These are phyloP conservation scores for Stylosanthes scabra DNA, from an alignment of 331 rosid species.

Conservation along the genomic window DNA sequence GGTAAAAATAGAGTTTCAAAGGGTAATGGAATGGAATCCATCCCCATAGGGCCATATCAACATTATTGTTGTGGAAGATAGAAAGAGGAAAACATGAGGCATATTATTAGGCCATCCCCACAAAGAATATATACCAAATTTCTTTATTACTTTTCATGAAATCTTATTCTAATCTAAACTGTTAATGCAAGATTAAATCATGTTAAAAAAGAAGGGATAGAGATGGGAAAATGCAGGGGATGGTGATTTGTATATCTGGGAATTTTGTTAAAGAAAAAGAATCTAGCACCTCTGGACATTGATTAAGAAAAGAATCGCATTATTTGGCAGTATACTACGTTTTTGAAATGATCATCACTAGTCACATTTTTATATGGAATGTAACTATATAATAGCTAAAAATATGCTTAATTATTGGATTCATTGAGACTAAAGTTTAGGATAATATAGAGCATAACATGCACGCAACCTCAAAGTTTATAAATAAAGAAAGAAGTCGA, in stretches of 20 bases:
- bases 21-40: neutral
- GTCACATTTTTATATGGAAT: too few species aligned
- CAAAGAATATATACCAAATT: slow-evolving; percentile 30
- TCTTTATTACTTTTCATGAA: neutral
- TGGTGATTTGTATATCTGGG: neutral
- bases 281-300: neutral
- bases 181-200: neutral
- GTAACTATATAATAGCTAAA: neutral
- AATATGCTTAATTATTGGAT: slow-evolving; percentile 1
- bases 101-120: slow-evolving; percentile 23
- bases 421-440: slow-evolving; percentile 21
- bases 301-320: neutral
- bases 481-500: slow-evolving; percentile 42
- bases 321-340: slow-evolving; percentile 13
- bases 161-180: neutral
- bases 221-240: neutral
- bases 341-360: neutral
- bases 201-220: neutral
- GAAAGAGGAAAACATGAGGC: slow-evolving; percentile 20
- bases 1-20: neutral
- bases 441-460: slow-evolving; percentile 36
- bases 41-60: neutral
- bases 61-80: neutral
- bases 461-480: slow-evolving; percentile 40
- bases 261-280: slow-evolving; percentile 23